Evolutionary conservation across 768 basidiomycete species (phyloP).

Genomic region (Daedalea quercina): DNA sequence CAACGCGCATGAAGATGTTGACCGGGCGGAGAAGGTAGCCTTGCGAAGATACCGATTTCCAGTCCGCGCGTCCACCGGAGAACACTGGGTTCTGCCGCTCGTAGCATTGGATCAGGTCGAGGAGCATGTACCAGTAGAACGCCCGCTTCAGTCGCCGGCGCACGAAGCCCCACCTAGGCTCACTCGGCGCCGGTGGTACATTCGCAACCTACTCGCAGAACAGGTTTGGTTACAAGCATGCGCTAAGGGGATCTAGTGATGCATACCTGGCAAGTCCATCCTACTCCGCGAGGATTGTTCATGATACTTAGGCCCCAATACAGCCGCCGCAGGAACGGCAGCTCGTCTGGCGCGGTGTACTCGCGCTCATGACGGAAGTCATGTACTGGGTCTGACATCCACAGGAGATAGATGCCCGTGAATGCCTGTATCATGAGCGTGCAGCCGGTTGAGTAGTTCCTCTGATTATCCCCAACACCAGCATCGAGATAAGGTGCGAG

Average conservation of each 20-base stretch:
- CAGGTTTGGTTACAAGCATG: not conserved
- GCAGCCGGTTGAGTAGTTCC: not conserved
- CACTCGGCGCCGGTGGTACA: not conserved
- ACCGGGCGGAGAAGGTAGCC: conserved; percentile 1
- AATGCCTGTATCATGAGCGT: not conserved
- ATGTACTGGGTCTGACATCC: not conserved
- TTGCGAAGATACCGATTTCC: not conserved
- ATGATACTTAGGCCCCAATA: not conserved
- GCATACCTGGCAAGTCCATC: not conserved
- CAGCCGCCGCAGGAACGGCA: not conserved
- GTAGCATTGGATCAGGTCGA: conserved; percentile 4
- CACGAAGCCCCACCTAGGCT: not conserved
- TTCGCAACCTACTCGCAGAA: conserved; percentile 1
- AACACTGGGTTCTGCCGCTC: conserved; percentile 1
- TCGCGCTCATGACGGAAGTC: not conserved
- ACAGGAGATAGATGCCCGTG: not conserved
- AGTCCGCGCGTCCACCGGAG: not conserved
- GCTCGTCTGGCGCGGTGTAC: not conserved
- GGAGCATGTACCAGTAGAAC: not conserved
- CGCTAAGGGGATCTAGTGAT: not conserved
- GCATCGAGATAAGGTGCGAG: not conserved
- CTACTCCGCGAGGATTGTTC: not conserved
- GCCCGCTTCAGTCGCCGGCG: not conserved
- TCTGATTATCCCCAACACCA: not conserved
- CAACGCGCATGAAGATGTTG: not conserved